phyloP scores from a whole-genome alignment of 164 flowering plant genomes.

The Brasenia schreberi region DNA sequence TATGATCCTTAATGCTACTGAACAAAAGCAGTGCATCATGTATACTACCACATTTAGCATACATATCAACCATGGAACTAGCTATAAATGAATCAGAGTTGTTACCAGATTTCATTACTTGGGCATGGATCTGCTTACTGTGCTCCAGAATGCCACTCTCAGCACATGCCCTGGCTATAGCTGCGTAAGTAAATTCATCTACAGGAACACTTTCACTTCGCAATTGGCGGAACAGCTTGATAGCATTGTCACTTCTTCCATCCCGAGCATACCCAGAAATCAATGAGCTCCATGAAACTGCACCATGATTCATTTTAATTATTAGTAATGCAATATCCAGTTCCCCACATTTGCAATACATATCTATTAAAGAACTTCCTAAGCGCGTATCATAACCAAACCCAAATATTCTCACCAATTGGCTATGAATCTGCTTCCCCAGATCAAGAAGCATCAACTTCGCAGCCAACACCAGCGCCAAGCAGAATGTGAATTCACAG shows the following conservation, averaged over 20 bases:
- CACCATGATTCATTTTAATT: conserved; percentile 14
- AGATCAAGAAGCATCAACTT: conserved; percentile 22
- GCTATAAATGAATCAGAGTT: conserved; percentile 11
- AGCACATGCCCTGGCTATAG: conserved; percentile 21
- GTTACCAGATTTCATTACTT: conserved; percentile 5
- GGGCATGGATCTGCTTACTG: conserved; percentile 9
- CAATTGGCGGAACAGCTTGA: conserved; percentile 13
- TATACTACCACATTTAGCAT: conserved; percentile 34
- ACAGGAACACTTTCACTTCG: conserved; percentile 8
- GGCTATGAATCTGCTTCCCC: conserved; percentile 30
- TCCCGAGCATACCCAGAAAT: conserved; percentile 15
- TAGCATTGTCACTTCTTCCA: conserved; percentile 15
- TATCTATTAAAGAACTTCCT: conserved; percentile 24
- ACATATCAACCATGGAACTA: conserved; percentile 22
- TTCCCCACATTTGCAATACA: conserved; percentile 19
- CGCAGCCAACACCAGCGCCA: conserved; percentile 40
- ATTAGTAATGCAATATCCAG: conserved; percentile 14
- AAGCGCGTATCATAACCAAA: conserved; percentile 15
- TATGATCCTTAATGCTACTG: conserved; percentile 13
- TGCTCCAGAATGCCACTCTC: conserved; percentile 12
- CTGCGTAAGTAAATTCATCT: conserved; percentile 17
- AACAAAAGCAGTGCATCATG: conserved; percentile 38
- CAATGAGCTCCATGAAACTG: conserved; percentile 23
- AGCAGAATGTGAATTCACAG: conserved; percentile 27
- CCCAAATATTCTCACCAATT: conserved; percentile 13